These are phyloP conservation scores for Leccinellum albellum DNA, from an alignment of 768 basidiomycete species.

Conservation along the genomic window DNA sequence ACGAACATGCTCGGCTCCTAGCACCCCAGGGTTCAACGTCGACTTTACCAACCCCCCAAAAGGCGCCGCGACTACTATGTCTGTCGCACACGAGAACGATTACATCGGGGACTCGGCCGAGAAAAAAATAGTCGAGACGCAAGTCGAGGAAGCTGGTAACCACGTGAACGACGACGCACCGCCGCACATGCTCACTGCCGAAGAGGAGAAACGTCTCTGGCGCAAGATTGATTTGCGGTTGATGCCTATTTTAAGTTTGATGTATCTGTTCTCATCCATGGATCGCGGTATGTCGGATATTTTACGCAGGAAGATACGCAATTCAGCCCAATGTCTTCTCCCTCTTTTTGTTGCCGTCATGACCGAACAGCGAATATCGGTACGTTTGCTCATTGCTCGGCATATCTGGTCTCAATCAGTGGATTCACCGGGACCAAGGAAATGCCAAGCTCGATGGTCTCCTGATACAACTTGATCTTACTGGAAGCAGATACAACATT, in stretches of 20 bases:
- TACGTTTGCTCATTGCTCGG: constrained; percentile 17
- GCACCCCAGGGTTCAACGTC: not conserved
- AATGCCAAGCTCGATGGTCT: constrained; percentile 70
- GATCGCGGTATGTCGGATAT: constrained; percentile 46
- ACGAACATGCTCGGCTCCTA: not conserved
- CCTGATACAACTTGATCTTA: constrained; percentile 49
- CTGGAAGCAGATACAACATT: constrained; percentile 60
- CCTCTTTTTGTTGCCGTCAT: not conserved
- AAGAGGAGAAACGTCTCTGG: constrained; percentile 52
- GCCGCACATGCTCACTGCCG: constrained; percentile 13
- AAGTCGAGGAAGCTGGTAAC: not conserved
- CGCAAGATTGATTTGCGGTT: constrained; percentile 55
- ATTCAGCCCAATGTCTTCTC: not conserved
- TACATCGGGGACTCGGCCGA: not conserved
- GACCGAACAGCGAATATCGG: constrained; percentile 52
- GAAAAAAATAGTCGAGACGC: not conserved
- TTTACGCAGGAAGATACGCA: not conserved
- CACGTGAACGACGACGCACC: not conserved
- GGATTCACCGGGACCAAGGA: constrained; percentile 28
- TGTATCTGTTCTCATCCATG: constrained; percentile 63
- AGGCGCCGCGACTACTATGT: not conserved
- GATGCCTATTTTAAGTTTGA: constrained; percentile 54
- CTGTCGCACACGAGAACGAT: not conserved
- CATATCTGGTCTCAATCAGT: not conserved
- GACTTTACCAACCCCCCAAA: too few species aligned